These are phyloP conservation scores for Rhynchosporium agropyri DNA, from an alignment of 2,329 filamentous ascomycete genomes.

Conservation along the genomic window DNA sequence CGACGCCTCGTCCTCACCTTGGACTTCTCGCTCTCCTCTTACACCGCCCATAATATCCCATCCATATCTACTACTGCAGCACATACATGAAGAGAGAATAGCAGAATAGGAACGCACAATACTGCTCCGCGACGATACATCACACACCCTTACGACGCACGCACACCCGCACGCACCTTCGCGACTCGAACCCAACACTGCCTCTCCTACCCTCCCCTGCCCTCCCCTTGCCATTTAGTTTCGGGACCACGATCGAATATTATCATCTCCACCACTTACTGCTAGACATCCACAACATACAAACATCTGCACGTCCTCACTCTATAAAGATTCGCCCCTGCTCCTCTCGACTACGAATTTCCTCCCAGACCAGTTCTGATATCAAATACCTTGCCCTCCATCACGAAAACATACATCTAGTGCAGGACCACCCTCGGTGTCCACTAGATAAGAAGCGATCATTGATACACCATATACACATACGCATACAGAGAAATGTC, in stretches of 20 bases:
- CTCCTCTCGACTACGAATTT: slow-evolving; percentile 23
- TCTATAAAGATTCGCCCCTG: slow-evolving; percentile 32
- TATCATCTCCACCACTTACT: slow-evolving; percentile 32
- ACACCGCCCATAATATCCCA: slow-evolving; percentile 3
- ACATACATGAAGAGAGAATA: slow-evolving; percentile 2
- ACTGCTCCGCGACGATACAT: slow-evolving; percentile 9
- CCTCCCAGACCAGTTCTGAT: slow-evolving; percentile 23
- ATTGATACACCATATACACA: slow-evolving; percentile 14
- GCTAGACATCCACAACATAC: slow-evolving; percentile 20
- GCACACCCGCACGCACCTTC: not conserved
- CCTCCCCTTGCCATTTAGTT: slow-evolving; percentile 23
- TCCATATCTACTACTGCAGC: slow-evolving; percentile 15
- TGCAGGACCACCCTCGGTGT: slow-evolving; percentile 30
- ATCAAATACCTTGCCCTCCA: slow-evolving; percentile 14
- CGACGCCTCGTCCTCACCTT: not conserved
- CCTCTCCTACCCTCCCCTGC: slow-evolving; percentile 23
- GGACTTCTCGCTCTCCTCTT: slow-evolving; percentile 1
- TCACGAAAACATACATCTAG: slow-evolving; percentile 10
- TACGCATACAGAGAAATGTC: slow-evolving; percentile 53
- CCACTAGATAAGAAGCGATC: slow-evolving; percentile 24
- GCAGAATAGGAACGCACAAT: slow-evolving; percentile 3
- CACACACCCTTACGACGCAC: not conserved
- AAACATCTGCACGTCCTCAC: slow-evolving; percentile 17
- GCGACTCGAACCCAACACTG: slow-evolving; percentile 14
- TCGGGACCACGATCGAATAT: slow-evolving; percentile 17